Evolutionary conservation across 2,329 filamentous ascomycete genomes (phyloP).

Genomic region (Kalaharituber pfeilii): DNA sequence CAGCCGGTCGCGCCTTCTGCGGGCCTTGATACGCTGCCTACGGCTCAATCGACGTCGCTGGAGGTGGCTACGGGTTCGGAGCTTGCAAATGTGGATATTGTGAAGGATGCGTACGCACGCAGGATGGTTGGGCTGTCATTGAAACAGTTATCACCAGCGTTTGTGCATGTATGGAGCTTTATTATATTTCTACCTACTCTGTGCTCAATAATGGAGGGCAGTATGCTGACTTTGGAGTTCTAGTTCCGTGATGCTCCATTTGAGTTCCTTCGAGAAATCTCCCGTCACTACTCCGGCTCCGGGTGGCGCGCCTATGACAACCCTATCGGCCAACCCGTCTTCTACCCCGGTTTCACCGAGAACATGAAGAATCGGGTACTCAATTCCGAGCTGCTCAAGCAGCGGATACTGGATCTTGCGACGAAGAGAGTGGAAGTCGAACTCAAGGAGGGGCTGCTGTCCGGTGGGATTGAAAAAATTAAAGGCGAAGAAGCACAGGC

Average conservation of each 20-base stretch:
- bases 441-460: constrained; percentile 51
- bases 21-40: constrained; percentile 29
- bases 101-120: constrained; percentile 17
- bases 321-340: constrained; percentile 78
- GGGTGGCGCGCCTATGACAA: constrained; percentile 92
- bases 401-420: constrained; percentile 60
- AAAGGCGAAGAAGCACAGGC: constrained; percentile 33
- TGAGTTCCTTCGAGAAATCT: constrained; percentile 82
- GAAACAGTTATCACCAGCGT: constrained; percentile 46
- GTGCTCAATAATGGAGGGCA: constrained; percentile 3
- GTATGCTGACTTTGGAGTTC: constrained; percentile 3
- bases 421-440: constrained; percentile 58
- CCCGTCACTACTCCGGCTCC: constrained; percentile 75
- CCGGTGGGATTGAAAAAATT: not conserved
- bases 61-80: constrained; percentile 9
- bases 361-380: constrained; percentile 70
- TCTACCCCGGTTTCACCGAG: constrained; percentile 81
- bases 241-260: constrained; percentile 37
- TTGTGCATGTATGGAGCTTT: constrained; percentile 17
- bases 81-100: not conserved
- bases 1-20: constrained; percentile 42
- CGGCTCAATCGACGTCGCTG: constrained; percentile 33
- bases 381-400: constrained; percentile 54
- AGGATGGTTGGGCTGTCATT: constrained; percentile 73
- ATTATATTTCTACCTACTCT: constrained; percentile 3